A percentile compares a stretch with the other conserved stretches of the same genome.
Evolutionary conservation across 768 basidiomycete genomes (phyloP).

Genomic region (Gelatoporia subvermispora): DNA sequence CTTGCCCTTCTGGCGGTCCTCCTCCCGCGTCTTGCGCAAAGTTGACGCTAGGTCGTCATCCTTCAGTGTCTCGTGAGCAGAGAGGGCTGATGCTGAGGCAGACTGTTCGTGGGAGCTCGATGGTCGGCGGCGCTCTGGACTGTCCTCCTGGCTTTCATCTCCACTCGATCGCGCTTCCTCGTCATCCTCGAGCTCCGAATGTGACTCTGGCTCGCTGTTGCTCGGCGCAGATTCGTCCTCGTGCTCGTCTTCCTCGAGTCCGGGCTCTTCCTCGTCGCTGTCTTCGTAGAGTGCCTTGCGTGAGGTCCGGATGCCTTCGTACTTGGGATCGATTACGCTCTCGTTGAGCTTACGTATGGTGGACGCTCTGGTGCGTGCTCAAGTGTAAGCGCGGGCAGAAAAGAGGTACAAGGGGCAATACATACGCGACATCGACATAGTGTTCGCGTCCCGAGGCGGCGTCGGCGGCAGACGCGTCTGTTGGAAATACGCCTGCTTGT

Average conservation of each 20-base stretch:
- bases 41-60: slow-evolving; percentile 45
- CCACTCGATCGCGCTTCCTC: slow-evolving; percentile 14
- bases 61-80: slow-evolving; percentile 12
- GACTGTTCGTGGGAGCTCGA: not conserved
- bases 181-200: slow-evolving; percentile 11
- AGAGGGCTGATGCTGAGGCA: not conserved
- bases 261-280: slow-evolving; percentile 22
- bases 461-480: slow-evolving; percentile 33
- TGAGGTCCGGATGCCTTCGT: slow-evolving; percentile 62
- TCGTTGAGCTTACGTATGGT: slow-evolving; percentile 60
- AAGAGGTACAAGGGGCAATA: slow-evolving; percentile 6
- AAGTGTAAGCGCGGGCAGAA: slow-evolving; percentile 2
- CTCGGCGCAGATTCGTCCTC: slow-evolving; percentile 3
- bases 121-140: not conserved
- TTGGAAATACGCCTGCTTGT: slow-evolving; percentile 40
- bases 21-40: slow-evolving; percentile 56
- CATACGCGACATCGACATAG: slow-evolving; percentile 83
- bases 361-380: slow-evolving; percentile 46
- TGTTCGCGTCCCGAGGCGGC: slow-evolving; percentile 54
- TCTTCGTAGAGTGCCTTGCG: slow-evolving; percentile 52
- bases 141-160: slow-evolving; percentile 15
- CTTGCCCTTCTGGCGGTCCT: slow-evolving; percentile 76
- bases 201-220: slow-evolving; percentile 12
- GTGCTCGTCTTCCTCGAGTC: slow-evolving; percentile 10
- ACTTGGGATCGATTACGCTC: slow-evolving; percentile 71